Evolutionary conservation across 169 alveolate genomes (phyloP).

Genomic region (Gregarina niphandrodes): DNA sequence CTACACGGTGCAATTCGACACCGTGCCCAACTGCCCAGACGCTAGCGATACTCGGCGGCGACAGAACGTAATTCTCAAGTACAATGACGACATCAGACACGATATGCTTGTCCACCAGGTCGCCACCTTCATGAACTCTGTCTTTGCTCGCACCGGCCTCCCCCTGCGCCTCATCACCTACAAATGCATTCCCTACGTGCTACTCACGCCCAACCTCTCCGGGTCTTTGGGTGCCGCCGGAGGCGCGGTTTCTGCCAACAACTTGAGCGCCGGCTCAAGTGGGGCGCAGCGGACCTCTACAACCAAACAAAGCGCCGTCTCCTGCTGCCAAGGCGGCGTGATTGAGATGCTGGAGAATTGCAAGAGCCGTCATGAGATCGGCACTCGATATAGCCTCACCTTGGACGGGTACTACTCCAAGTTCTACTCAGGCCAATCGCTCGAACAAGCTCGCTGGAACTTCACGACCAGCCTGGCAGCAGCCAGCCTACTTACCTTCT

Average conservation of each 20-base stretch:
- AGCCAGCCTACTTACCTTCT: slow-evolving; percentile 23
- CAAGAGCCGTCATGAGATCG: slow-evolving; percentile 49
- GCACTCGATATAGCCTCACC: slow-evolving; percentile 28
- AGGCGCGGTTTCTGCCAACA: too few species aligned
- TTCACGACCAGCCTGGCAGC: slow-evolving; percentile 75
- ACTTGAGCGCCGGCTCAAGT: too few species aligned
- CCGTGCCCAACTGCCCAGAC: too few species aligned
- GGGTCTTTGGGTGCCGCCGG: too few species aligned
- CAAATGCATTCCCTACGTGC: background rate
- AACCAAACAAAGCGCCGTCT: background rate
- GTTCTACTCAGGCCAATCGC: slow-evolving; percentile 12
- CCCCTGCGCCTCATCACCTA: slow-evolving; percentile 6
- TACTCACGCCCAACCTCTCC: background rate
- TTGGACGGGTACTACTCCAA: slow-evolving; percentile 26
- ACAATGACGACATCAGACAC: slow-evolving; percentile 10
- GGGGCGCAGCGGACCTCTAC: too few species aligned
- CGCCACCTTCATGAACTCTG: background rate
- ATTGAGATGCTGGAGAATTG: slow-evolving; percentile 56
- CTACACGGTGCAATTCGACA: slow-evolving; percentile 4
- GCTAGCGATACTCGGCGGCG: too few species aligned
- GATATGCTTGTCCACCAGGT: slow-evolving; percentile 10
- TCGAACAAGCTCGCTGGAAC: slow-evolving; percentile 53
- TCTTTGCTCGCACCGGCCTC: slow-evolving; percentile 2
- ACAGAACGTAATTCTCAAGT: background rate
- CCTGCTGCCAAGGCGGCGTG: slow-evolving; percentile 46